A percentile compares a stretch with the other conserved stretches of the same genome.
phyloP scores from a whole-genome alignment of 768 basidiomycete species.

The Naematelia encephala region DNA sequence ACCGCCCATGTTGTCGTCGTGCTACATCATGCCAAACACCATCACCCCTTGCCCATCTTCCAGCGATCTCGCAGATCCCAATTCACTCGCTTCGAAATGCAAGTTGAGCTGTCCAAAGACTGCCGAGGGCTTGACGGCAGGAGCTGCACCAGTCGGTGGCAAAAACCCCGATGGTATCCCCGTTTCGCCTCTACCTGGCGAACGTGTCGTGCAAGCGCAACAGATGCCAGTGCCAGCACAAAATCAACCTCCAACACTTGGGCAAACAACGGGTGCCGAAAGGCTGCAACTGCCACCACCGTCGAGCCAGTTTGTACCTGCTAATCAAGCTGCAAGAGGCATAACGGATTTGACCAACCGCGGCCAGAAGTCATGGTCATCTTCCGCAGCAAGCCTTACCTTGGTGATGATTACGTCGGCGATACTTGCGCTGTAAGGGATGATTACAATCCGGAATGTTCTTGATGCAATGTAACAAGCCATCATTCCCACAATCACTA shows the following conservation, averaged over 20 bases:
- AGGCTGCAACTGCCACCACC: neutral
- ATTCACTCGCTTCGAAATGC: constrained; percentile 13
- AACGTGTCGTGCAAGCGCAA: constrained; percentile 1
- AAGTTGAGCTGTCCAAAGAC: constrained; percentile 5
- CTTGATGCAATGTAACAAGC: neutral
- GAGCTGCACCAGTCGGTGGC: neutral
- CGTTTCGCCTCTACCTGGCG: constrained; percentile 20
- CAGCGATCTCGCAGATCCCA: constrained; percentile 5
- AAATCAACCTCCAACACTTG: neutral
- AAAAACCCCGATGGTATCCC: constrained; percentile 2
- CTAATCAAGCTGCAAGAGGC: neutral
- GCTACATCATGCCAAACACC: constrained; percentile 17
- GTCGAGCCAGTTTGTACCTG: neutral
- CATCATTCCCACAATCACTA: constrained; percentile 1
- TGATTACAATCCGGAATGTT: neutral
- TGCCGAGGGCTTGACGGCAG: neutral
- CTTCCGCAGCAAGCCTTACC: neutral
- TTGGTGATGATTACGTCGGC: neutral
- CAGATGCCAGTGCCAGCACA: neutral
- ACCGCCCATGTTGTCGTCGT: constrained; percentile 7
- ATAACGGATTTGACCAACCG: neutral
- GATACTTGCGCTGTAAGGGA: neutral
- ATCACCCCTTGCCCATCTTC: constrained; percentile 16
- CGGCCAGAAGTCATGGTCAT: neutral
- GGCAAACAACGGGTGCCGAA: neutral